Conservation (phyloP, 2,329 filamentous ascomycete species). For the Xylariaceae sp. region DNA sequence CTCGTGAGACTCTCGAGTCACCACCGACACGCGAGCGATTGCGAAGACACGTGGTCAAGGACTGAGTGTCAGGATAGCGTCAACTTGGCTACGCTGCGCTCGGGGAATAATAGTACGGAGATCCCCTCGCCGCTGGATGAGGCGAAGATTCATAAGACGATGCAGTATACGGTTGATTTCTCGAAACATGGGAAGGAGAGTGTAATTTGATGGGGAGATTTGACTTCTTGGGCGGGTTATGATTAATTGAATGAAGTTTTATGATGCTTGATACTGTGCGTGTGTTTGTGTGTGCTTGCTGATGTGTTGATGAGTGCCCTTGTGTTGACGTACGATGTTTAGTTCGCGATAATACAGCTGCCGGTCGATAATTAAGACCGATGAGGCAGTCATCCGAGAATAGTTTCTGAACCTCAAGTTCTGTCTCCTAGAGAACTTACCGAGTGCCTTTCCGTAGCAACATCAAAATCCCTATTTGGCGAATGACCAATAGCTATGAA, state of each 20-base stretch:
- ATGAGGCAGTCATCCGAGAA: too few relatives aligned
- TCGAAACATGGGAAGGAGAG: constrained; percentile 13
- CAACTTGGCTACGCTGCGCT: constrained; percentile 19
- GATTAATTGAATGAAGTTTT: not conserved
- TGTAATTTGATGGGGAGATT: not conserved
- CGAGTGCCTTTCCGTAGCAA: too few relatives aligned
- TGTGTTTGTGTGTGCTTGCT: not conserved
- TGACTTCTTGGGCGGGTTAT: not conserved
- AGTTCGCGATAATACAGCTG: too few relatives aligned
- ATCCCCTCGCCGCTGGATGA: constrained; percentile 20
- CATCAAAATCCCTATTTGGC: too few relatives aligned
- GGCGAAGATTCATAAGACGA: constrained; percentile 28
- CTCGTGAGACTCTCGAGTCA: constrained; percentile 11
- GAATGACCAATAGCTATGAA: too few relatives aligned
- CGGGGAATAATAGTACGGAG: constrained; percentile 6
- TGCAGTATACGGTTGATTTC: constrained; percentile 30
- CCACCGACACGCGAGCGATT: constrained; percentile 12
- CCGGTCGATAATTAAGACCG: too few relatives aligned
- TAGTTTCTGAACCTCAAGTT: too few relatives aligned
- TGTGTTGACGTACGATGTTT: too few relatives aligned
- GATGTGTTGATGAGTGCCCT: too few relatives aligned
- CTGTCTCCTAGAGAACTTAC: too few relatives aligned
- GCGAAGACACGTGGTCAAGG: constrained; percentile 21
- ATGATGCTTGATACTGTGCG: not conserved
- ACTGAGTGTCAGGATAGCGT: constrained; percentile 18